Base-by-base conservation (phyloP, 345 rosid species). In the Citrus hindsii region DNA sequence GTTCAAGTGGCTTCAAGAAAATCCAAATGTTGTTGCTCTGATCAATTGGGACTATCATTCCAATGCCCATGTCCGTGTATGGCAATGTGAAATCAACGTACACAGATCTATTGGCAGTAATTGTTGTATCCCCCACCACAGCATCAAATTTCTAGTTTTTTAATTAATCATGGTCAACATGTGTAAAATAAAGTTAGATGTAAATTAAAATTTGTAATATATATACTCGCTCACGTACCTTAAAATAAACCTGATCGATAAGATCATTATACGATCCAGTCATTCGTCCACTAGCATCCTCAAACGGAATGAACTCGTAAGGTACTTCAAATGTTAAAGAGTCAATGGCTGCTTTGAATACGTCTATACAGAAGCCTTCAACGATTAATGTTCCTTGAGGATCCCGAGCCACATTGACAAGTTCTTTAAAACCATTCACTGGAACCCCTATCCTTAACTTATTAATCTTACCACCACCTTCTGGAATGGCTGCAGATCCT, bases 51-150 rank as follows among this genome's bases (percentile, higher is more conserved):
- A 76, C 77, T 38, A 79, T 73, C 66, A 82, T 75, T 14, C 72
- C 81, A 1, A 79, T 46, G 4, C 83, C 83, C 22, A 67, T 65
- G 33, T 78, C 64, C 18, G 69, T 67, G 68, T 83, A 89, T 12
- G 92, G 90, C 71, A 84, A 85, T 22, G 90, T 55, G 80, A 89
- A 89, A 56, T 89, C 90, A 37, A 85, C 92, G 3, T 79, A 78
- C 62, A 27, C 56, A 3, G 89, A 80, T 42, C 92, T 75, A 7
- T 53, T 53, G 22, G 58, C 58, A 4, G 58, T 53, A 53, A 53
- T 53, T 53, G 58, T 53, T 53, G 22, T 53, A 18, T 18, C 58
- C 19, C 58, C 22, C 58, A 53, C 58, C 58, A 53, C 58, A 53
- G 58, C 58, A 53, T 53, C 58, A 5, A 53, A 18, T 4, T 53